These are phyloP conservation scores for Penicillium chermesinum DNA, from an alignment of 495 filamentous ascomycete genomes.

Conservation along the genomic window DNA sequence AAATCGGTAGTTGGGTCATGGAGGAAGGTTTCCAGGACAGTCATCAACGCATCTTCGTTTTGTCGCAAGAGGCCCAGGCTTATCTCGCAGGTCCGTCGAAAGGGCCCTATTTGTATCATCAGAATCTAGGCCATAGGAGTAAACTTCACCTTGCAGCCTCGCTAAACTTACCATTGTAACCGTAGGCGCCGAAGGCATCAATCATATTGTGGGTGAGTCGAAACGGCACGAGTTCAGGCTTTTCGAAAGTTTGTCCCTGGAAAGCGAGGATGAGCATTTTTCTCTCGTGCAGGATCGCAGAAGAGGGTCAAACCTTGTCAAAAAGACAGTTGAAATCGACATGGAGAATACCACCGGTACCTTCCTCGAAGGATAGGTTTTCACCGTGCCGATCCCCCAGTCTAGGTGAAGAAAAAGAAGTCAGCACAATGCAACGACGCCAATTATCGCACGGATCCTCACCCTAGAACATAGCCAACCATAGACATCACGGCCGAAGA, in stretches of 20 bases:
- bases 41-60: slow-evolving; percentile 94
- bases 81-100: slow-evolving; percentile 84
- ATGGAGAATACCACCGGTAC: slow-evolving; percentile 89
- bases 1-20: slow-evolving; percentile 96
- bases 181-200: slow-evolving; percentile 89
- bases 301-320: slow-evolving; percentile 59
- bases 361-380: slow-evolving; percentile 93
- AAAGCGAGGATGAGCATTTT: slow-evolving; percentile 5
- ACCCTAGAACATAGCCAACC: slow-evolving; percentile 88
- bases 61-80: slow-evolving; percentile 77
- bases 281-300: not conserved
- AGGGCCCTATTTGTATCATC: slow-evolving; percentile 55
- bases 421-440: not conserved
- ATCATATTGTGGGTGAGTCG: slow-evolving; percentile 97
- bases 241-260: slow-evolving; percentile 84
- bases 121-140: slow-evolving; percentile 1
- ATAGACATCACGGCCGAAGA: slow-evolving; percentile 97
- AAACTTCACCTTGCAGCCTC: not conserved
- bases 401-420: slow-evolving; percentile 24
- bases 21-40: slow-evolving; percentile 90
- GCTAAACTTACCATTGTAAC: slow-evolving; percentile 58
- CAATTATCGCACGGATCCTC: slow-evolving; percentile 8
- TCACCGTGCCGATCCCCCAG: slow-evolving; percentile 97
- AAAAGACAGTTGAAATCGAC: slow-evolving; percentile 99
- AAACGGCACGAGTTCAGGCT: slow-evolving; percentile 95